Percentiles rank a stretch among this genome's conserved stretches.
phyloP scores from a whole-genome alignment of 1,284 basidiomycete genomes.

The Cutaneotrichosporon cutaneum region DNA sequence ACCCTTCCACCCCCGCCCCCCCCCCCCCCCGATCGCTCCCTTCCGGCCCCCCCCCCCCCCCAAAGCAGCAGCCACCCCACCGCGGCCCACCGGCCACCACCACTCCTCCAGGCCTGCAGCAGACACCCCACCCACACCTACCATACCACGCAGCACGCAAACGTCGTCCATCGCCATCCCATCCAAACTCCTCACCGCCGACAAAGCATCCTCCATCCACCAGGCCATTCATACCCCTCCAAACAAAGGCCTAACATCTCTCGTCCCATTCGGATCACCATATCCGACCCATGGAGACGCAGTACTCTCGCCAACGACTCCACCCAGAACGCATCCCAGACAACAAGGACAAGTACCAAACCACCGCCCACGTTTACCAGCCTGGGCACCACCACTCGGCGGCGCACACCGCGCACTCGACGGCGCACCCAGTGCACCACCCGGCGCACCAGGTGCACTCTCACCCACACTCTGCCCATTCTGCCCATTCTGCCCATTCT shows the following conservation, averaged over 20 bases:
- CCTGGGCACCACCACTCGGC: constrained; percentile 7
- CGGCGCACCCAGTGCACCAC: constrained; percentile 6
- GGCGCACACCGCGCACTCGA: constrained; percentile 9
- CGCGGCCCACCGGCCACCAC: too few relatives aligned
- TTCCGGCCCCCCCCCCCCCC: neutral
- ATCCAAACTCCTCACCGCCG: constrained; percentile 3
- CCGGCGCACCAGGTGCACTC: constrained; percentile 2
- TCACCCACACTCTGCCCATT: neutral
- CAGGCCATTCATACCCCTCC: neutral
- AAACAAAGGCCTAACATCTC: neutral
- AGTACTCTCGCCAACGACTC: constrained; percentile 14
- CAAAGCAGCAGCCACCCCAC: neutral
- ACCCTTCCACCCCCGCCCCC: neutral
- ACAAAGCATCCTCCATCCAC: constrained; percentile 1
- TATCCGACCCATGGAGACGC: constrained; percentile 21
- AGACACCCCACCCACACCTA: neutral
- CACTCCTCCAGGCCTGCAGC: neutral
- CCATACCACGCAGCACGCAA: neutral
- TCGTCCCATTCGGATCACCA: constrained; percentile 17
- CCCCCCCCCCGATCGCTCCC: neutral
- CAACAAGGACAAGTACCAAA: constrained; percentile 1
- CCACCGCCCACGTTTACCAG: constrained; percentile 11
- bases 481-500: too few relatives aligned
- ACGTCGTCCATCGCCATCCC: constrained; percentile 11
- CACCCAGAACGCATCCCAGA: constrained; percentile 10